phyloP scores from a whole-genome alignment of 2,329 filamentous ascomycete species.

The Macrophomina tecta region DNA sequence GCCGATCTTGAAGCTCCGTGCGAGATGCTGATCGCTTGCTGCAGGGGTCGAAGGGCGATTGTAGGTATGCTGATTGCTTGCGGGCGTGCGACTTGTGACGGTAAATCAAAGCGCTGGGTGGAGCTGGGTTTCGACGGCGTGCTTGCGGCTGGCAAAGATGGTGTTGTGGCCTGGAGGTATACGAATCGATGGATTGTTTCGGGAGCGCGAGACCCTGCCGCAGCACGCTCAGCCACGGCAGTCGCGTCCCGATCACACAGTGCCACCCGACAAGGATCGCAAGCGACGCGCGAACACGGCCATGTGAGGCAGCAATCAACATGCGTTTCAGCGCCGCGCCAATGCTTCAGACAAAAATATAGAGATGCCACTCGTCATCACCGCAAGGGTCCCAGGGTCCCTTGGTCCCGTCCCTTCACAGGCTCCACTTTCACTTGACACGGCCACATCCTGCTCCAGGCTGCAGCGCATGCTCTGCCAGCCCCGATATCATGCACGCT shows the following conservation, averaged over 20 bases:
- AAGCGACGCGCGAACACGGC: slow-evolving; percentile 13
- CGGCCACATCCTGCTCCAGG: slow-evolving; percentile 16
- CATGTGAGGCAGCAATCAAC: slow-evolving; percentile 16
- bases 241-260: slow-evolving; percentile 18
- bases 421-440: slow-evolving; percentile 7
- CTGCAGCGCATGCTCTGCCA: slow-evolving; percentile 1
- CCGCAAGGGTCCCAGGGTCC: background rate
- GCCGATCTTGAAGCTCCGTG: slow-evolving; percentile 27
- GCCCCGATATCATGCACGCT: background rate
- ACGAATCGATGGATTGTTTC: slow-evolving; percentile 28
- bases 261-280: slow-evolving; percentile 25
- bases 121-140: slow-evolving; percentile 3
- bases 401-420: slow-evolving; percentile 10
- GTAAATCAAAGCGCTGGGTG: background rate
- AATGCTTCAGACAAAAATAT: slow-evolving; percentile 14
- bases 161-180: slow-evolving; percentile 27
- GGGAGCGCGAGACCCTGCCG: slow-evolving; percentile 25
- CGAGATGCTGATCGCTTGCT: slow-evolving; percentile 27
- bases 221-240: slow-evolving; percentile 27
- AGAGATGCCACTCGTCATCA: background rate
- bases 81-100: background rate
- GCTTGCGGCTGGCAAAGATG: slow-evolving; percentile 10
- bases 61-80: background rate
- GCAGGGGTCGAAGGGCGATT: slow-evolving; percentile 16
- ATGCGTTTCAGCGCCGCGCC: slow-evolving; percentile 19